Percentiles rank a stretch among this genome's conserved stretches.
phyloP scores from a whole-genome alignment of 2,329 filamentous ascomycete genomes.

The Arthrinium phaeospermum region DNA sequence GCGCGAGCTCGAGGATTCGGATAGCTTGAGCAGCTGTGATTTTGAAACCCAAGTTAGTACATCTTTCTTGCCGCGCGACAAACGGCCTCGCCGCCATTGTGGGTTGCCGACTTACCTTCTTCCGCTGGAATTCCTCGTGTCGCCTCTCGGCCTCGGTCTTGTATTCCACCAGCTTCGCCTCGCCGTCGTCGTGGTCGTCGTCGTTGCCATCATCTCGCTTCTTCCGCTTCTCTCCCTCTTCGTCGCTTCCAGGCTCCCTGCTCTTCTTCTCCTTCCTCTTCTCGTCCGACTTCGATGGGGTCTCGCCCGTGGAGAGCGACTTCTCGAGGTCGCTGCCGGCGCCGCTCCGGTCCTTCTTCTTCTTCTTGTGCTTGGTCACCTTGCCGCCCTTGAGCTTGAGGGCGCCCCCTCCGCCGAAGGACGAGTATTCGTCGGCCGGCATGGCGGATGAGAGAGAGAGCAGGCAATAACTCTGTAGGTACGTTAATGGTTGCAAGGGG shows the following conservation, averaged over 20 bases:
- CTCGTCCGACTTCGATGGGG: slow-evolving; percentile 40
- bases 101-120: slow-evolving; percentile 65
- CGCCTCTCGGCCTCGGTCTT: slow-evolving; percentile 88
- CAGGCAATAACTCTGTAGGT: background rate
- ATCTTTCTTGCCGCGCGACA: background rate
- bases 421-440: slow-evolving; percentile 77
- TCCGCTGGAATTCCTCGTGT: slow-evolving; percentile 80
- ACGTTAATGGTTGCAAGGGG: background rate
- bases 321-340: slow-evolving; percentile 49
- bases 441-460: slow-evolving; percentile 47
- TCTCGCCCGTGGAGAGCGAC: slow-evolving; percentile 45
- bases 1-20: slow-evolving; percentile 60
- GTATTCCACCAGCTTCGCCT: slow-evolving; percentile 36
- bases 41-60: slow-evolving; percentile 15
- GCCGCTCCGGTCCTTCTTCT: slow-evolving; percentile 56
- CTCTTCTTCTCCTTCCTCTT: slow-evolving; percentile 35
- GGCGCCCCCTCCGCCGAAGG: slow-evolving; percentile 70
- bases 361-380: slow-evolving; percentile 68
- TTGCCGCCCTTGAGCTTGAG: slow-evolving; percentile 85
- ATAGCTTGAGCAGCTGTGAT: slow-evolving; percentile 75
- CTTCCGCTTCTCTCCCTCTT: slow-evolving; percentile 37
- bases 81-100: background rate
- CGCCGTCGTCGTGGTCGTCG: slow-evolving; percentile 37
- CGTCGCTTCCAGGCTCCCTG: slow-evolving; percentile 35
- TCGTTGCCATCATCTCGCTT: slow-evolving; percentile 36